A percentile compares a stretch with the other conserved stretches of the same genome.
phyloP scores from a whole-genome alignment of 106 monocot species.

The Narthecium ossifragum region DNA sequence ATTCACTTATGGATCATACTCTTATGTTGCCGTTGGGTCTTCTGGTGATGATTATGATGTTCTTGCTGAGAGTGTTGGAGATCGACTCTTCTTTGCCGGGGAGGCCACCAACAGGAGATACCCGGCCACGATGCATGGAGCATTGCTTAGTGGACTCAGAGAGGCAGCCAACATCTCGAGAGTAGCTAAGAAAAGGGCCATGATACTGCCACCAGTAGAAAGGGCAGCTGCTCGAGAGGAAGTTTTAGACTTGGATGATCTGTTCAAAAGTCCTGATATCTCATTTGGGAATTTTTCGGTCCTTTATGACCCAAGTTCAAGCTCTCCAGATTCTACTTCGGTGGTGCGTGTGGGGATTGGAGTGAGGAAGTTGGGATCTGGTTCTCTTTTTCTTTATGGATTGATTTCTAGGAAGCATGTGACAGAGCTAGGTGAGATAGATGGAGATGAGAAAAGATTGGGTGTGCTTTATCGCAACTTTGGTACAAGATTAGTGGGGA shows the following conservation, averaged over 20 bases:
- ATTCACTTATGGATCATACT: slow-evolving; percentile 87
- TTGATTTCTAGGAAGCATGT: slow-evolving; percentile 55
- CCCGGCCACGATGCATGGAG: slow-evolving; percentile 98
- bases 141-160: slow-evolving; percentile 84
- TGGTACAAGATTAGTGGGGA: slow-evolving; percentile 61
- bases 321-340: slow-evolving; percentile 34
- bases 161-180: slow-evolving; percentile 90
- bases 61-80: slow-evolving; percentile 69
- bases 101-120: slow-evolving; percentile 91
- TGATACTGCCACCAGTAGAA: neutral
- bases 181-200: slow-evolving; percentile 34
- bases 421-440: slow-evolving; percentile 41
- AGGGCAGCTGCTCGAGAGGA: slow-evolving; percentile 17
- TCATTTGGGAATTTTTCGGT: slow-evolving; percentile 59
- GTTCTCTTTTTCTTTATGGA: slow-evolving; percentile 50
- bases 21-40: slow-evolving; percentile 82
- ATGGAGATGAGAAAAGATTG: slow-evolving; percentile 57
- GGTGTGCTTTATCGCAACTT: slow-evolving; percentile 40
- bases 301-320: slow-evolving; percentile 56
- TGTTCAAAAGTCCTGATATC: slow-evolving; percentile 49
- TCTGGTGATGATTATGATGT: slow-evolving; percentile 99
- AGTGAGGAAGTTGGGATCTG: slow-evolving; percentile 32
- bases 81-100: slow-evolving; percentile 93
- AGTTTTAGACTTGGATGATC: slow-evolving; percentile 41
- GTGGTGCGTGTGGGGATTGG: slow-evolving; percentile 48